Percentiles rank a stretch among this genome's conserved stretches.
phyloP scores from a whole-genome alignment of 106 monocot genomes.

The Dendrobium nobile region DNA sequence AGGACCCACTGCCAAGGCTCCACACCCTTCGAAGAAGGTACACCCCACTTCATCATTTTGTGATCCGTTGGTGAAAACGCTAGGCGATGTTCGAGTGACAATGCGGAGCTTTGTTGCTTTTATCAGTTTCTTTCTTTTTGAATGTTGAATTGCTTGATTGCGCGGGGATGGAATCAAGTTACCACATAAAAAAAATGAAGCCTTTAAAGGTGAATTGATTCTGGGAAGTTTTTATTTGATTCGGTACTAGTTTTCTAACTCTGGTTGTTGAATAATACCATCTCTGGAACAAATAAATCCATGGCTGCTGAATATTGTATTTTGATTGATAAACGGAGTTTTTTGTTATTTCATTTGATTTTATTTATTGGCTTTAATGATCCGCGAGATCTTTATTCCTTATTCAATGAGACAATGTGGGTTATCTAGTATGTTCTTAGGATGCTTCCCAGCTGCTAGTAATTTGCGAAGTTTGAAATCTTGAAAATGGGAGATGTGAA shows the following conservation, averaged over 20 bases:
- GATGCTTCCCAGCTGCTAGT: too few species aligned
- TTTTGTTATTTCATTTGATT: too few species aligned
- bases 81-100: not conserved
- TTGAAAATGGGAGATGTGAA: too few species aligned
- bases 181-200: not conserved
- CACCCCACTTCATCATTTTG: not conserved
- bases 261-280: not conserved
- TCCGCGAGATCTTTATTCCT: too few species aligned
- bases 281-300: not conserved
- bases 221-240: not conserved
- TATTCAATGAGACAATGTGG: too few species aligned
- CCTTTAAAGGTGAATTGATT: not conserved
- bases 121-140: not conserved
- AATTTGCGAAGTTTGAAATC: too few species aligned
- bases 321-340: not conserved
- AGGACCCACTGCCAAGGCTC: not conserved
- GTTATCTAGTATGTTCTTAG: too few species aligned
- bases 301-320: not conserved
- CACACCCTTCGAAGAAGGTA: slow-evolving; percentile 10
- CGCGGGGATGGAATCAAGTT: not conserved
- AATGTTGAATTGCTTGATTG: not conserved
- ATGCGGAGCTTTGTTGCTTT: not conserved
- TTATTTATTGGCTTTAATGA: too few species aligned
- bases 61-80: not conserved
- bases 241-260: not conserved